Conservation (phyloP, 352 stramenopile species). For the Globisporangium cystogenes region DNA sequence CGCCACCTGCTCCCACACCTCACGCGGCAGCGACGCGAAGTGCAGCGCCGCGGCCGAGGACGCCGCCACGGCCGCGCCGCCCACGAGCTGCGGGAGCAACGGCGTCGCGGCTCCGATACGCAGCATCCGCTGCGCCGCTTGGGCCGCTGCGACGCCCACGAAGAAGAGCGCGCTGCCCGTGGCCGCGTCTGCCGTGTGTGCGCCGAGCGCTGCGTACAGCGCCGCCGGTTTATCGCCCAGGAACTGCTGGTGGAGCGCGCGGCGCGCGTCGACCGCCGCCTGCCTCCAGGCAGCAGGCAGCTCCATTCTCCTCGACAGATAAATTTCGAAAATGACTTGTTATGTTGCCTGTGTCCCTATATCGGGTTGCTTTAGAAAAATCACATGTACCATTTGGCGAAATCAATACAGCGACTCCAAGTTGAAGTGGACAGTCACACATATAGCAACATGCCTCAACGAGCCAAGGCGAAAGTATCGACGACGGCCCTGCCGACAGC, state of each 20-base stretch:
- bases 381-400: too few species aligned
- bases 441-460: not conserved
- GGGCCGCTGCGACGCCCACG: constrained; percentile 32
- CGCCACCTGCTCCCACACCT: constrained; percentile 29
- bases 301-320: constrained; percentile 3
- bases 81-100: constrained; percentile 34
- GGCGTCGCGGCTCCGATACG: constrained; percentile 38
- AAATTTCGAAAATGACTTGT: not conserved
- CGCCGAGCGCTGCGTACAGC: constrained; percentile 34
- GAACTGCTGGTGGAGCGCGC: constrained; percentile 26
- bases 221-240: constrained; percentile 29
- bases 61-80: constrained; percentile 32
- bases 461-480: too few species aligned
- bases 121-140: constrained; percentile 38
- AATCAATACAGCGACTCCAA: too few species aligned
- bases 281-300: constrained; percentile 5
- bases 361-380: too few species aligned
- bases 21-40: constrained; percentile 42
- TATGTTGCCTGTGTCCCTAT: too few species aligned
- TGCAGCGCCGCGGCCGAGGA: constrained; percentile 42
- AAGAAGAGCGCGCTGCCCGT: constrained; percentile 50
- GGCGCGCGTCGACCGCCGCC: constrained; percentile 9
- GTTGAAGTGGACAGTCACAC: too few species aligned
- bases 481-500: not conserved
- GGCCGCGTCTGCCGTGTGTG: constrained; percentile 35